Base-by-base conservation (phyloP, 1,284 basidiomycete genomes). In the Cryptococcus sp. region DNA sequence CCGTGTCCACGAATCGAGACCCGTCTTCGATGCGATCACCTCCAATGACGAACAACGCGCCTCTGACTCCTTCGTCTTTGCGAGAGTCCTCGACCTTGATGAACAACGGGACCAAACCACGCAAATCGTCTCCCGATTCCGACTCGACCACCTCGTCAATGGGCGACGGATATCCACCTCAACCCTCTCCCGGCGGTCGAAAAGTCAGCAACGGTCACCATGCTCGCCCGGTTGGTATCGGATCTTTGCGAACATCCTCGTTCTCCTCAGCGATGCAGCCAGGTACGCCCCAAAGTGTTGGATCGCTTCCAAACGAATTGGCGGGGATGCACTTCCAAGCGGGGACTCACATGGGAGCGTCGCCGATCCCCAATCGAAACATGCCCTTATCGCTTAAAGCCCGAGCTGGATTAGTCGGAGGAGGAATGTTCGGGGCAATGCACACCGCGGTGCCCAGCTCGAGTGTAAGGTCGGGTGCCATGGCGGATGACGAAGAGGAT, bases 141-240 rank as follows among this genome's bases (percentile, higher is more conserved):
- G 68, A 71, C 52, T 69, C 70, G 16, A 69, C 68, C 9, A 66
- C 66, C 5, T 70, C 68, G 11, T 68, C 65, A 23, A 63, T 63
- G 53, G 65, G 65, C 33, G 65, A 34, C 22, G 22, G 36, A 3
- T 43, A 47, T 3, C 45, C 56, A 10, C 28, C 47, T 33, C 21
- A 47, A 25, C 18, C 37, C 35, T 35, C 44, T 6, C 39, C 43
- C 18, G 37, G 14, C 24, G 44, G 26, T 23, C 18, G 23, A 37
- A 49, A 43, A 31, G 49, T 43, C 14, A 45, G 14, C 26, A 26
- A 33, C 24, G 50, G 46, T 22, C 28, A 7, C 28, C 25, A 36
- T 5, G 32, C 52, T 22, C 38, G 53, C 22, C 53, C 60, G 11
- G 40, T 54, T 21, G 56, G 52, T 12, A 60, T 60, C 26, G 45